Percentiles rank a stretch among this genome's conserved stretches.
These are phyloP conservation scores for Xylariaceae sp. DNA, from an alignment of 2,329 filamentous ascomycete genomes.

Conservation along the genomic window DNA sequence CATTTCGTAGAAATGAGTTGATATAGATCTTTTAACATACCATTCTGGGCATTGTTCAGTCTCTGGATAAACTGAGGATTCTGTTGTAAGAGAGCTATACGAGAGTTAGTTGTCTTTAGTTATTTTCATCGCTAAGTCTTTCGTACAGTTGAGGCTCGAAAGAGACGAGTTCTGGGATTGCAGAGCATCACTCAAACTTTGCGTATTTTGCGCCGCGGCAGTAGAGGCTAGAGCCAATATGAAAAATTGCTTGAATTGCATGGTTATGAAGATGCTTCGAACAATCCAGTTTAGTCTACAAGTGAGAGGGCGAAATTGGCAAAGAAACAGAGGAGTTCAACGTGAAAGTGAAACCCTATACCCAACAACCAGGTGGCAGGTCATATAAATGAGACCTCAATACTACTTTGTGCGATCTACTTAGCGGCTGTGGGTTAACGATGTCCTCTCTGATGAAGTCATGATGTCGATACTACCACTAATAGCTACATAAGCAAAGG, in stretches of 20 bases:
- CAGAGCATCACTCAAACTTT: slow-evolving; percentile 31
- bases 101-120: not conserved
- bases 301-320: too few species aligned
- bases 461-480: slow-evolving; percentile 4
- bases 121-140: not conserved
- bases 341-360: too few species aligned
- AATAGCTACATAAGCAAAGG: not conserved
- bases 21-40: not conserved
- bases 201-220: slow-evolving; percentile 5
- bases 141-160: slow-evolving; percentile 31
- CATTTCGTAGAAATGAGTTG: not conserved
- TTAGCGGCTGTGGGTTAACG: too few species aligned
- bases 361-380: too few species aligned
- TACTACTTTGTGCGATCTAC: too few species aligned
- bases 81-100: slow-evolving; percentile 29
- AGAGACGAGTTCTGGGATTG: slow-evolving; percentile 30
- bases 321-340: too few species aligned
- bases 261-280: not conserved
- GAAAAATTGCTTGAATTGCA: slow-evolving; percentile 27
- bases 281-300: too few species aligned
- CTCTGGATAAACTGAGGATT: slow-evolving; percentile 23
- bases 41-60: slow-evolving; percentile 46
- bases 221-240: slow-evolving; percentile 24
- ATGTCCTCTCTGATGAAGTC: slow-evolving; percentile 6
- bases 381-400: too few species aligned